Evolutionary conservation across 1,284 basidiomycete genomes (phyloP), one percentile per base, ranked within the genome.

Genomic region (Ceratobasidium sp.): DNA sequence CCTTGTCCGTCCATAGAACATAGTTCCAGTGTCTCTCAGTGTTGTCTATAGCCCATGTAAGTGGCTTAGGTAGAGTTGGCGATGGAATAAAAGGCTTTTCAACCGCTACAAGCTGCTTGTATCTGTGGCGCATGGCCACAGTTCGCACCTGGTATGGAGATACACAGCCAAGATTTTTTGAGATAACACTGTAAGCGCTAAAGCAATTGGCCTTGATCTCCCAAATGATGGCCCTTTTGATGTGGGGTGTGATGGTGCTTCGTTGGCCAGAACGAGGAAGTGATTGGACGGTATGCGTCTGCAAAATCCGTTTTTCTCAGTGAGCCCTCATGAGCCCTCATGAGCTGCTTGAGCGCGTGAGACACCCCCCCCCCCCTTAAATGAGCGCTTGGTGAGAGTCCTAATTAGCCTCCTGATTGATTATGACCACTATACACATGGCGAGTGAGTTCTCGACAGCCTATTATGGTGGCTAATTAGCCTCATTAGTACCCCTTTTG

Each of bases 1-100:
- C 44, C 66, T 68, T 48, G 38, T 68, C 66, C 28, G 66, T 54
- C 66, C 66, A 65, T 15, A 40, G 42, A 46, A 68, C 48, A 26
- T 10, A 9, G 23, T 20, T 17, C 48, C 48, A 68, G 46, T 50
- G 38, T 3, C 9, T 50, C 33, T 54, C 54, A 12, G 23, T 17
- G 13, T 68, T 68, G 48, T 68, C 54, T 7, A 7, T 5, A 9
- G 33, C 26, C 50, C 50, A 68, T 9, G 2, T 20, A 9, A 65
- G 40, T 5, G 17, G 42, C 26, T 65, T n/a, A 4, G 2, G 7
- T 2, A 48, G 42, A 65, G 42, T 65, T 46, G 42, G 42, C 3
- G 5, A 3, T 23, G 20, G 7, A 17, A 65, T 44, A n/a, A 65
- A 65, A 52, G 66, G 66, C 48, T 68, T 68, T 23, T 48, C 12